Evolutionary conservation across 768 basidiomycete genomes (phyloP).

Genomic region (Vishniacozyma victoriae): DNA sequence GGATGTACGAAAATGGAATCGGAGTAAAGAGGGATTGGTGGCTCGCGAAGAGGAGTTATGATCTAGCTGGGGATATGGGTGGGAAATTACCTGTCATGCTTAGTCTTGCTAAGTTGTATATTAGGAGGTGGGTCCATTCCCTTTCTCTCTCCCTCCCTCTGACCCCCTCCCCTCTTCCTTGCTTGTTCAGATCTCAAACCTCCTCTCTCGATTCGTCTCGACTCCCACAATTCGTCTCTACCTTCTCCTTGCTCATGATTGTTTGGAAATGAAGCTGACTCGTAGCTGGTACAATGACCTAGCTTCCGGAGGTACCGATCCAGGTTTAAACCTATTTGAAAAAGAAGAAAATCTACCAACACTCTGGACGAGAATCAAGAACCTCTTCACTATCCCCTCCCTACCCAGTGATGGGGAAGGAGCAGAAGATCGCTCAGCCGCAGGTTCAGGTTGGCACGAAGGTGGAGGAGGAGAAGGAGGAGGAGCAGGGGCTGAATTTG

Average conservation of each 20-base stretch:
- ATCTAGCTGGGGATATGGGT: slow-evolving; percentile 71
- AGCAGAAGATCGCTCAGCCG: background rate
- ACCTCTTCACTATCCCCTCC: slow-evolving; percentile 13
- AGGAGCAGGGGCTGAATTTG: slow-evolving; percentile 52
- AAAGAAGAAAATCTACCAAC: slow-evolving; percentile 1
- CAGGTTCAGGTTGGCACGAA: slow-evolving; percentile 4
- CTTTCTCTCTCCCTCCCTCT: background rate
- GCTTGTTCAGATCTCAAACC: no score
- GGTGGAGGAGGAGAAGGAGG: slow-evolving; percentile 64
- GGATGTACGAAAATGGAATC: slow-evolving; percentile 97
- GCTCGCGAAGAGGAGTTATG: slow-evolving; percentile 92
- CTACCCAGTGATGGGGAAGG: background rate
- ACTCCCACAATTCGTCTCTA: no score
- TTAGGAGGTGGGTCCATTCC: slow-evolving; percentile 56
- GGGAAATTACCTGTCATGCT: slow-evolving; percentile 82
- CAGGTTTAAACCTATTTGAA: slow-evolving; percentile 31
- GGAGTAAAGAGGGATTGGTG: slow-evolving; percentile 94
- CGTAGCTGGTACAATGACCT: slow-evolving; percentile 34
- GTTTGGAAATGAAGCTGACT: background rate
- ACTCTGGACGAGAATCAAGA: slow-evolving; percentile 24
- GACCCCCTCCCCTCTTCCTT: background rate
- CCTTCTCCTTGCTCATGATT: no score
- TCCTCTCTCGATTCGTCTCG: no score
- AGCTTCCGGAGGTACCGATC: slow-evolving; percentile 20
- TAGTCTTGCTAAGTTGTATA: slow-evolving; percentile 73